Evolutionary conservation across 768 basidiomycete genomes (phyloP).

Genomic region (Tubosaeta sp.): DNA sequence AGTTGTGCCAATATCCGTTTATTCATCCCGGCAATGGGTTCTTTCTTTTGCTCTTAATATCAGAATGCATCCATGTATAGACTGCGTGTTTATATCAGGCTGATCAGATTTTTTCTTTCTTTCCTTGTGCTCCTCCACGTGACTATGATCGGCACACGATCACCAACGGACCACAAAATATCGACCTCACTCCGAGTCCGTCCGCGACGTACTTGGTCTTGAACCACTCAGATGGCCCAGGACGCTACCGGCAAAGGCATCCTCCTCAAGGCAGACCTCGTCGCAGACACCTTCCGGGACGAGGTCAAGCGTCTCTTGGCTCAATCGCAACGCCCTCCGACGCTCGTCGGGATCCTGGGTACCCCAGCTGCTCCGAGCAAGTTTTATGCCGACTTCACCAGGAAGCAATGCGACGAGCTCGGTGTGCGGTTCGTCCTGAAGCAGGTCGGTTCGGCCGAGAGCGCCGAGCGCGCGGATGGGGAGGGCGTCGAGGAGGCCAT

Average conservation of each 20-base stretch:
- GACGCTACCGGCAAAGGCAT: conserved; percentile 57
- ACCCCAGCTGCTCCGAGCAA: conserved; percentile 77
- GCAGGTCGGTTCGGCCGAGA: conserved; percentile 47
- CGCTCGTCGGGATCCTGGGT: conserved; percentile 87
- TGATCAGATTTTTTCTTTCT: not conserved
- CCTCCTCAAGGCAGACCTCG: conserved; percentile 72
- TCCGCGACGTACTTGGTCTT: not conserved
- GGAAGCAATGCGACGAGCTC: conserved; percentile 83
- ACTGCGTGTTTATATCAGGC: not conserved
- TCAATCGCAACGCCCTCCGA: conserved; percentile 46
- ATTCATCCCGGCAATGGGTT: not conserved
- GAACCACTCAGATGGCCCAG: conserved; percentile 20
- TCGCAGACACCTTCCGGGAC: conserved; percentile 65
- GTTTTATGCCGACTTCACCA: conserved; percentile 86
- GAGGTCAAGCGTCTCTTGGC: conserved; percentile 56
- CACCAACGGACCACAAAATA: not conserved
- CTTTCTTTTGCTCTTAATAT: not conserved
- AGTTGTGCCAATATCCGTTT: not conserved
- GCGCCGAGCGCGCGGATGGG: conserved; percentile 50
- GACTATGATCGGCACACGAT: not conserved
- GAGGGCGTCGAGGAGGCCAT: conserved; percentile 96
- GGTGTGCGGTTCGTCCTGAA: conserved; percentile 85
- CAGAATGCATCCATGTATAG: not conserved
- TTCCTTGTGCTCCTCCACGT: not conserved
- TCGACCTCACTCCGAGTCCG: not conserved